Conservation (phyloP, 2,329 filamentous ascomycete genomes). For the Neofusicoccum kwambonambiense region DNA sequence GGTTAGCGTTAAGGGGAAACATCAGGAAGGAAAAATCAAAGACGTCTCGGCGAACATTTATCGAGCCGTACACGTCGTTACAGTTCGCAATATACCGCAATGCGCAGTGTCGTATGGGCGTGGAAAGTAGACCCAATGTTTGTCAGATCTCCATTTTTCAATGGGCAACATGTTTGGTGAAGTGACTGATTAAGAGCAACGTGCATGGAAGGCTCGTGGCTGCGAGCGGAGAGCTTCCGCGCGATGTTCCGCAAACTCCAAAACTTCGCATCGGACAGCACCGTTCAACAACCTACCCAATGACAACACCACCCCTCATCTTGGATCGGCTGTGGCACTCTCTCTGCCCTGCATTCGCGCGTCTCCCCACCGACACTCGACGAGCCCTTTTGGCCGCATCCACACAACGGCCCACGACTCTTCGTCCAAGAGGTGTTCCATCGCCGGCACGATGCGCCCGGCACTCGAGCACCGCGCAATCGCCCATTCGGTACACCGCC, state of each 20-base stretch:
- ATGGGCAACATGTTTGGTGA: background rate
- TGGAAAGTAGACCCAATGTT: background rate
- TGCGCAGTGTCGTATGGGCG: background rate
- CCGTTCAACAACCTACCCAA: background rate
- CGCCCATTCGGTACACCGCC: background rate
- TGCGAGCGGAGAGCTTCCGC: slow-evolving; percentile 10
- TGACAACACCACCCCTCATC: background rate
- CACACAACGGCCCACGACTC: background rate
- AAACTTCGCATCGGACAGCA: background rate
- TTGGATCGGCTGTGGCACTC: slow-evolving; percentile 8
- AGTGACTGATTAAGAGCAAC: background rate
- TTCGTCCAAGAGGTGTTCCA: background rate
- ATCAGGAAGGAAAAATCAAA: background rate
- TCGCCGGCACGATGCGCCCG: background rate
- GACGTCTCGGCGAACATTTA: background rate
- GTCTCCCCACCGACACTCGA: background rate
- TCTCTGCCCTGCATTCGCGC: background rate
- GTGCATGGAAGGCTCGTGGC: background rate
- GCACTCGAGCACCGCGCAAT: background rate
- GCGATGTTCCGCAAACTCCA: slow-evolving; percentile 1
- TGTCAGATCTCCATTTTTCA: background rate
- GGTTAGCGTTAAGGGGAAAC: background rate
- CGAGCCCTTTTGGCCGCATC: background rate
- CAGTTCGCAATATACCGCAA: background rate
- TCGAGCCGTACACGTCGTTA: background rate